Evolutionary conservation across 495 filamentous ascomycete genomes (phyloP), one percentile per base, ranked within the genome.

Genomic region (Pyrenopolyporus hunteri): DNA sequence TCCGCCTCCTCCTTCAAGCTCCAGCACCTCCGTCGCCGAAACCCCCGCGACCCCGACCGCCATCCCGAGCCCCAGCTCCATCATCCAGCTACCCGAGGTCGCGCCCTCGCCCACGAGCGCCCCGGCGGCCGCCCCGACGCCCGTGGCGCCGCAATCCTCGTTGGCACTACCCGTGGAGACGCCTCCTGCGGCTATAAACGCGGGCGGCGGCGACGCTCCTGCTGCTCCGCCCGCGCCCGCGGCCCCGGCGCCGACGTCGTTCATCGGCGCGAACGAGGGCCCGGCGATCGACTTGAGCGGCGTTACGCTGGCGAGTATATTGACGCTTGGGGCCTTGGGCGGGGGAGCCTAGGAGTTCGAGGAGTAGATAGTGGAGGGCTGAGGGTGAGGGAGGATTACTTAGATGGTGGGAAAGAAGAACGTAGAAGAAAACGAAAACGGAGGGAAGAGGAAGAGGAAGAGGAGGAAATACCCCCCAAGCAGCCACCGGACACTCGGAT

Each of bases 221-320:
- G 42, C 58, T 4, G 32, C 56, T 11, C 44, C 65, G 7, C 49
- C 59, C 8, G 63, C 66, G 13, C 61, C 64, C 23, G 70, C 48
- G 33, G 53, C 40, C 26, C 5, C 17, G 31, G 43, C 13, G 56
- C 29, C 1, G 13, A 56, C 8, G 33, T 29, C 57, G 3, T 59
- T 70, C 19, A 28, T 26, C 43, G 53, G 62, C 42, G 59, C 36
- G 10, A 63, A 60, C 51, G 31, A 65, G 33, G 53, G 64, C 1
- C 59, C 63, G 3, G 51, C 59, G 26, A 64, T 77, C 20, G 45
- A 77, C 35, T 65, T 77, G 32, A 67, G 39, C 55, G 69, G 67
- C 0, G 47, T 76, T 19, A 32, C 63, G 20, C 62, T 77, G 0
- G 59, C 50, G 19, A 74, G 64, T 10, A 63, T 58, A 14, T 40